Evolutionary conservation across 1,139 yeast genomes (phyloP), one percentile per base, ranked within the genome.

Genomic region (Scheffersomyces cryptocercus): DNA sequence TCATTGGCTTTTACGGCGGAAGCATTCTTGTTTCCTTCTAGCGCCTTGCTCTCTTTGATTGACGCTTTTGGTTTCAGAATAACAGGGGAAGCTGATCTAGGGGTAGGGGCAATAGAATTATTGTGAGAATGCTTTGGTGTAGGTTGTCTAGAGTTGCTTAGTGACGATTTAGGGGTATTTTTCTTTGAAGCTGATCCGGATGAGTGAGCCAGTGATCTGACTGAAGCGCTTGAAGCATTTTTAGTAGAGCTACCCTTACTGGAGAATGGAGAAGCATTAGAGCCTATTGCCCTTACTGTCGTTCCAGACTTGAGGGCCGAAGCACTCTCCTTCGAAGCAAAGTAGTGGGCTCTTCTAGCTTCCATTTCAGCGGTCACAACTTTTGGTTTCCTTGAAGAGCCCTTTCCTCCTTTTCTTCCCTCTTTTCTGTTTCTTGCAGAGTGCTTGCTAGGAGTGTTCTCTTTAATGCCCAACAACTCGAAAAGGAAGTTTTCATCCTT

Each of bases 401-500:
- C 46, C 47, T 49, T 54, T 10, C 71, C 68, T 9, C 66, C 63
- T 41, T 58, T 61, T 20, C 64, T 54, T 1, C 67, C 66, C 13
- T 54, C 51, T 38, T 58, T 64, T 39, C 55, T 53, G 15, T 57
- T 52, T 20, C 50, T 52, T 4, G 43, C 38, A 3, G 52, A 35
- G 20, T 48, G 52, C 35, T 52, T 55, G 10, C 39, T 36, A 2
- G 67, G 59, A 7, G 59, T 56, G 34, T 60, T 55, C 47, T 79
- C 84, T 48, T 73, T 76, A 32, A 81, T 69, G 1, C 83, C 84
- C 26, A 81, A 61, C 30, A 77, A 62, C 31, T 68, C 74, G 39
- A 67, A 72, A 28, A 81, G 59, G 49, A 81, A 81, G 14, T 55
- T 64, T 16, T 77, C 81, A 45, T 75, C 76, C 33, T 65, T 62